A percentile compares a stretch with the other conserved stretches of the same genome.
Conservation (phyloP, 768 basidiomycete species). For the Tulasnella sp. region DNA sequence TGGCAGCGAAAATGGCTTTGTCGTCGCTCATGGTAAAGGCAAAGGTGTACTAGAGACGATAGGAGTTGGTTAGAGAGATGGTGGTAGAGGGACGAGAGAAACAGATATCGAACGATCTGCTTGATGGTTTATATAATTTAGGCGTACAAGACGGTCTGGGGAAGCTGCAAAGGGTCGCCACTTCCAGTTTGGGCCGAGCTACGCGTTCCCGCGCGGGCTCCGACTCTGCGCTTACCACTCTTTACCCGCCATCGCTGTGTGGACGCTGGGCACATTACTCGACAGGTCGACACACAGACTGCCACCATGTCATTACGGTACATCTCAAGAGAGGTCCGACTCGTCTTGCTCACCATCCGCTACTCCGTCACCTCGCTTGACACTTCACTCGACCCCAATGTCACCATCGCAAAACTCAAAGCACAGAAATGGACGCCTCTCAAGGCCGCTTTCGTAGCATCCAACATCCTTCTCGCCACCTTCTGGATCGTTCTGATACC, state of each 20-base stretch:
- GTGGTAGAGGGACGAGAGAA: neutral
- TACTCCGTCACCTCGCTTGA: slow-evolving; percentile 63
- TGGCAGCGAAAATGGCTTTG: slow-evolving; percentile 16
- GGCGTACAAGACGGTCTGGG: neutral
- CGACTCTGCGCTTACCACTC: neutral
- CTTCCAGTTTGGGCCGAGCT: neutral
- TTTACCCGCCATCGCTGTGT: slow-evolving; percentile 17
- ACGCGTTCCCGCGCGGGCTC: neutral
- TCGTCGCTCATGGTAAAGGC: slow-evolving; percentile 1
- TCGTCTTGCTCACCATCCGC: slow-evolving; percentile 41
- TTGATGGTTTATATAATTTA: slow-evolving; percentile 1
- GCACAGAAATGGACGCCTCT: slow-evolving; percentile 45
- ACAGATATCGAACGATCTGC: slow-evolving; percentile 10
- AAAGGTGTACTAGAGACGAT: neutral
- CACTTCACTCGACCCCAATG: slow-evolving; percentile 62
- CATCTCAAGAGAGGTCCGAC: slow-evolving; percentile 3
- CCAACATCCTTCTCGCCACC: slow-evolving; percentile 49
- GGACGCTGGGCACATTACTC: slow-evolving; percentile 19
- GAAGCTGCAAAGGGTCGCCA: neutral
- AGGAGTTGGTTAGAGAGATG: neutral
- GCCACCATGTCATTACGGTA: slow-evolving; percentile 6
- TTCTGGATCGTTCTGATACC: slow-evolving; percentile 79
- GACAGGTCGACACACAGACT: neutral
- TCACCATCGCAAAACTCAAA: slow-evolving; percentile 54
- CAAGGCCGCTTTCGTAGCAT: slow-evolving; percentile 54